Percentiles rank a stretch among this genome's conserved stretches.
These are phyloP conservation scores for Pholiota microspora DNA, from an alignment of 768 basidiomycete genomes.

Conservation along the genomic window DNA sequence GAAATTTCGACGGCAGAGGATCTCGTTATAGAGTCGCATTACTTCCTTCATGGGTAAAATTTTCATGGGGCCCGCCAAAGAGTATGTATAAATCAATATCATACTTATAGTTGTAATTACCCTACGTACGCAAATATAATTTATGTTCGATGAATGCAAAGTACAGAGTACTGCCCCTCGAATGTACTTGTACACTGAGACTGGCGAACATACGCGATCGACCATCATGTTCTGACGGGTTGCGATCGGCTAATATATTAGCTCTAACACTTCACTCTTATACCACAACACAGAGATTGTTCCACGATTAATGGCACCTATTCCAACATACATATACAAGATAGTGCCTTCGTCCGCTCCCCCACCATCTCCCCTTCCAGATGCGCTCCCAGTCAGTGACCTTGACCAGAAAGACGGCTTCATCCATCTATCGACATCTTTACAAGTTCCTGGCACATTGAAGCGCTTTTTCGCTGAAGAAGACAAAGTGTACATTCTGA, in stretches of 20 bases:
- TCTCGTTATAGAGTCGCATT: conserved; percentile 17
- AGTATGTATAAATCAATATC: not conserved
- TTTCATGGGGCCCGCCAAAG: not conserved
- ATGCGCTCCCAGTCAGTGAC: conserved; percentile 44
- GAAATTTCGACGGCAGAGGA: conserved; percentile 36
- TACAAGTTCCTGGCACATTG: conserved; percentile 47
- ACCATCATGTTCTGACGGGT: too few relatives aligned
- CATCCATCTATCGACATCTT: conserved; percentile 55
- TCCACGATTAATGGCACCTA: not conserved
- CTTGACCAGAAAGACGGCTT: conserved; percentile 47
- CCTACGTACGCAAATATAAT: too few relatives aligned
- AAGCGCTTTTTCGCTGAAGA: conserved; percentile 42
- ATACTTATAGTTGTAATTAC: too few relatives aligned
- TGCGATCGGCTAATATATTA: too few relatives aligned
- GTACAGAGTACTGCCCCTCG: too few relatives aligned
- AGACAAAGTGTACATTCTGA: conserved; percentile 38
- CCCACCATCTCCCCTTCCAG: conserved; percentile 41
- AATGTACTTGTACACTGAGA: too few relatives aligned
- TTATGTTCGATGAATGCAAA: too few relatives aligned
- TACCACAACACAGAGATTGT: too few relatives aligned
- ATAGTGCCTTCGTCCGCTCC: conserved; percentile 44
- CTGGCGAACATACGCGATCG: too few relatives aligned
- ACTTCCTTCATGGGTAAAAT: not conserved
- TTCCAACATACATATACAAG: conserved; percentile 61
- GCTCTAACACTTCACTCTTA: too few relatives aligned